A percentile compares a stretch with the other conserved stretches of the same genome.
These are phyloP conservation scores for Populus deltoides DNA, from an alignment of 345 rosid species.

Conservation along the genomic window DNA sequence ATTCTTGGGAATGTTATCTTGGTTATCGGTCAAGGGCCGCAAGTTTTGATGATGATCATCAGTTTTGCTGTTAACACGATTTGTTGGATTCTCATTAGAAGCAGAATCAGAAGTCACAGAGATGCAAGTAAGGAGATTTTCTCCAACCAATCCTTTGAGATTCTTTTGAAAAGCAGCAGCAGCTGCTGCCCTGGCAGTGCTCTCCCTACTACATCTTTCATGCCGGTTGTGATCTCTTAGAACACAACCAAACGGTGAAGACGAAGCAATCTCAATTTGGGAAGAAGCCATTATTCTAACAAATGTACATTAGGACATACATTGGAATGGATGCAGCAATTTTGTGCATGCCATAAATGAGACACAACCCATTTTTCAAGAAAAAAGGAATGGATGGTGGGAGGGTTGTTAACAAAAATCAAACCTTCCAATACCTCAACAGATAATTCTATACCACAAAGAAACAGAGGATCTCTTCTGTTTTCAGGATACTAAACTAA, in stretches of 20 bases:
- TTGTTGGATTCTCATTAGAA: slow-evolving; percentile 15
- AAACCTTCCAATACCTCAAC: neutral
- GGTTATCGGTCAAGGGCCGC: slow-evolving; percentile 16
- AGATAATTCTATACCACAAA: neutral
- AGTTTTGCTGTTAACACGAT: neutral
- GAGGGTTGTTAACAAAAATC: neutral
- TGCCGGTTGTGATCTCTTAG: slow-evolving; percentile 54
- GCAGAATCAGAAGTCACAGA: slow-evolving; percentile 27
- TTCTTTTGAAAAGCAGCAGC: slow-evolving; percentile 52
- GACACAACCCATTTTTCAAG: slow-evolving; percentile 3
- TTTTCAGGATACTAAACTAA: neutral
- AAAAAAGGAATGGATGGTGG: neutral
- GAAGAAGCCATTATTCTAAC: slow-evolving; percentile 57
- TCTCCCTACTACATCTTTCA: slow-evolving; percentile 38
- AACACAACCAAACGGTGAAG: slow-evolving; percentile 56
- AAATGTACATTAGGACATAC: neutral
- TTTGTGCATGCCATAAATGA: neutral
- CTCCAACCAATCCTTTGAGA: slow-evolving; percentile 60
- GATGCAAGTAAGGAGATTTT: slow-evolving; percentile 42
- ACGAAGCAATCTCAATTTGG: slow-evolving; percentile 57
- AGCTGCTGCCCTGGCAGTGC: slow-evolving; percentile 34
- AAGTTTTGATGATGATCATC: neutral
- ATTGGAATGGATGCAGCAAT: neutral
- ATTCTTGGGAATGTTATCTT: neutral
- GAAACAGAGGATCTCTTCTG: neutral